phyloP scores from a whole-genome alignment of 2,329 filamentous ascomycete species.

The Didymella keratinophila region DNA sequence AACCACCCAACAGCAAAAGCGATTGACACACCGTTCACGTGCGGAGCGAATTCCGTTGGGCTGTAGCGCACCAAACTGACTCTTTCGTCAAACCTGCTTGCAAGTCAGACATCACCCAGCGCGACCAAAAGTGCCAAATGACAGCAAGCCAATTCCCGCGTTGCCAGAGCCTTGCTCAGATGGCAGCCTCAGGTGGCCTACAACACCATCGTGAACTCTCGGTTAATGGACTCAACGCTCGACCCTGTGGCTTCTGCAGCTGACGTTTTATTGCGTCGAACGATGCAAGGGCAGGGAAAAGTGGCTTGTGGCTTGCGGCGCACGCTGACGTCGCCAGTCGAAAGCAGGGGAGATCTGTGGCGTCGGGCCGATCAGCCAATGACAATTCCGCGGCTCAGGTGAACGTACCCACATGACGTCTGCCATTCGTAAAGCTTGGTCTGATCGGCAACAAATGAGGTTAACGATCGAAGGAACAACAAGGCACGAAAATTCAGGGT shows the following conservation, averaged over 20 bases:
- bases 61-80: background rate
- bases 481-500: conserved; percentile 14
- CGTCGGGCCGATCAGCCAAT: conserved; percentile 13
- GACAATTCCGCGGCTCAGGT: background rate
- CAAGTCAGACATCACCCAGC: background rate
- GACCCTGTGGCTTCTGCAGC: conserved; percentile 18
- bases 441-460: conserved; percentile 16
- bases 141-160: background rate
- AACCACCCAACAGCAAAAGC: background rate
- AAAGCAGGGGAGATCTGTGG: conserved; percentile 12
- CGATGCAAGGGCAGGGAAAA: conserved; percentile 12
- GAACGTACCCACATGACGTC: conserved; percentile 13
- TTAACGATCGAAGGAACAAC: conserved; percentile 16
- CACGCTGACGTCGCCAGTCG: conserved; percentile 12
- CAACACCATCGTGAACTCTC: background rate
- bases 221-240: background rate
- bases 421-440: conserved; percentile 16
- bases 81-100: conserved; percentile 14
- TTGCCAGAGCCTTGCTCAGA: conserved; percentile 3
- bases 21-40: conserved; percentile 4
- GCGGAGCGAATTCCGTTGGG: conserved; percentile 13
- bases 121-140: background rate
- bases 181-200: conserved; percentile 5
- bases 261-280: conserved; percentile 15
- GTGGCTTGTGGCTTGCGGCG: conserved; percentile 8